Percentiles rank a stretch among this genome's conserved stretches.
phyloP scores from a whole-genome alignment of 1,284 basidiomycete genomes.

The Ceratobasidium sp. region DNA sequence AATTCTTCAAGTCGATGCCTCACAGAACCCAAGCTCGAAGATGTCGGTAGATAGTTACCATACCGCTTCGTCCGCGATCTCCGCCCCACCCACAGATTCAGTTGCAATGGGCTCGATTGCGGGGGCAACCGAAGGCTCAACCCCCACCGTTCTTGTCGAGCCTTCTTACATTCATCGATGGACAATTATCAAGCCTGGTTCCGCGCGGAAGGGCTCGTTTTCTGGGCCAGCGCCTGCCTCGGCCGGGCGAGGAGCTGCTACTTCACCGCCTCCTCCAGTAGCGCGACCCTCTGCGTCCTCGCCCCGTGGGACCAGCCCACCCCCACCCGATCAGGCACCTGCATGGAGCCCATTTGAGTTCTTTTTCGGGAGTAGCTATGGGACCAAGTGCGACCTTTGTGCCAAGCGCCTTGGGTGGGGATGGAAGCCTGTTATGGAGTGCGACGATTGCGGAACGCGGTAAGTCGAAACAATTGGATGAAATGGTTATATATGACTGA shows the following conservation, averaged over 20 bases:
- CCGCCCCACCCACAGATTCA: neutral
- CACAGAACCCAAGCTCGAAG: constrained; percentile 53
- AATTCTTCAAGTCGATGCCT: constrained; percentile 22
- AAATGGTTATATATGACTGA: constrained; percentile 15
- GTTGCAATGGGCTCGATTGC: constrained; percentile 56
- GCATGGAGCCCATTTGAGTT: constrained; percentile 78
- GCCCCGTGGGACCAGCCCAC: constrained; percentile 40
- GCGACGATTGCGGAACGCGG: constrained; percentile 85
- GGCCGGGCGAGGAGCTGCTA: no score
- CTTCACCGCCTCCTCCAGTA: no score
- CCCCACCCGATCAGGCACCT: constrained; percentile 43
- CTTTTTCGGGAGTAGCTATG: constrained; percentile 67
- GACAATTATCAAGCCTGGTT: constrained; percentile 78
- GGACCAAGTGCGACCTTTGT: constrained; percentile 81
- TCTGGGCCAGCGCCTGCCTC: neutral
- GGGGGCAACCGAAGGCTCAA: constrained; percentile 71
- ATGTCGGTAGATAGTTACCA: constrained; percentile 72
- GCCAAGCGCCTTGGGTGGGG: constrained; percentile 69
- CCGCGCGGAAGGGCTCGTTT: constrained; percentile 54
- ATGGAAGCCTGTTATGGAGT: constrained; percentile 83
- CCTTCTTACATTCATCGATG: constrained; percentile 77
- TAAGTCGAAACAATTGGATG: constrained; percentile 52
- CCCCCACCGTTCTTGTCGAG: constrained; percentile 55
- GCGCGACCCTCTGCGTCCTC: neutral
- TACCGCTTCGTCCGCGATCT: constrained; percentile 60